These are phyloP conservation scores for Teratosphaeria destructans DNA, from an alignment of 2,329 filamentous ascomycete species.

Conservation along the genomic window DNA sequence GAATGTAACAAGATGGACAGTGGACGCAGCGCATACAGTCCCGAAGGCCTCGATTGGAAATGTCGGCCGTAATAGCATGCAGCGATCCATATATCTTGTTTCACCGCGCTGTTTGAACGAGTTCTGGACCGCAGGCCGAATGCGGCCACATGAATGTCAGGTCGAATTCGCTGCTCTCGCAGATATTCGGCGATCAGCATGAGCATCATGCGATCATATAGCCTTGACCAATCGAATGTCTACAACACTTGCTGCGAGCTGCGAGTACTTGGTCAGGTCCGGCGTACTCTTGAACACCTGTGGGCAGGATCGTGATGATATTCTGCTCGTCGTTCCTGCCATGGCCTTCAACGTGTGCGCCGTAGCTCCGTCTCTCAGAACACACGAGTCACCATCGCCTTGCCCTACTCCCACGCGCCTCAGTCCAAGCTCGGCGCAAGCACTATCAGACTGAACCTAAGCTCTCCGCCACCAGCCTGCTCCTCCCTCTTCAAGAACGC, in stretches of 20 bases:
- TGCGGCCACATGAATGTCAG: not conserved
- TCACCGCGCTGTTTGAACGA: not conserved
- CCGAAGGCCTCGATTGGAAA: too few relatives aligned
- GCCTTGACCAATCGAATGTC: not conserved
- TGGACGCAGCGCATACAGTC: too few relatives aligned
- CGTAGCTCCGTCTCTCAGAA: not conserved
- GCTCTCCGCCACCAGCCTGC: slow-evolving; percentile 44
- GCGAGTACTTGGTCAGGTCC: not conserved
- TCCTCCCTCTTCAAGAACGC: slow-evolving; percentile 50
- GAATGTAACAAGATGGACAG: too few relatives aligned
- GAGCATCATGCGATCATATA: not conserved
- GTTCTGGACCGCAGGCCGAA: not conserved
- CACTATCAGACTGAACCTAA: slow-evolving; percentile 54
- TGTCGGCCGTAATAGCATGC: too few relatives aligned
- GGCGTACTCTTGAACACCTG: not conserved
- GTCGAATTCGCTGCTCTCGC: not conserved
- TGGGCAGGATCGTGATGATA: not conserved
- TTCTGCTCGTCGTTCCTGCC: not conserved
- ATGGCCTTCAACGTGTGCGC: not conserved
- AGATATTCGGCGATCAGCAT: not conserved
- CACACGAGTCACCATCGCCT: not conserved
- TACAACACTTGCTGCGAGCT: not conserved
- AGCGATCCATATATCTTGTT: too few relatives aligned
- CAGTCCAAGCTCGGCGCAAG: slow-evolving; percentile 47
- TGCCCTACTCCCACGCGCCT: slow-evolving; percentile 14